These are phyloP conservation scores for Lachancea quebecensis DNA, from an alignment of 805 yeast species.

Conservation along the genomic window DNA sequence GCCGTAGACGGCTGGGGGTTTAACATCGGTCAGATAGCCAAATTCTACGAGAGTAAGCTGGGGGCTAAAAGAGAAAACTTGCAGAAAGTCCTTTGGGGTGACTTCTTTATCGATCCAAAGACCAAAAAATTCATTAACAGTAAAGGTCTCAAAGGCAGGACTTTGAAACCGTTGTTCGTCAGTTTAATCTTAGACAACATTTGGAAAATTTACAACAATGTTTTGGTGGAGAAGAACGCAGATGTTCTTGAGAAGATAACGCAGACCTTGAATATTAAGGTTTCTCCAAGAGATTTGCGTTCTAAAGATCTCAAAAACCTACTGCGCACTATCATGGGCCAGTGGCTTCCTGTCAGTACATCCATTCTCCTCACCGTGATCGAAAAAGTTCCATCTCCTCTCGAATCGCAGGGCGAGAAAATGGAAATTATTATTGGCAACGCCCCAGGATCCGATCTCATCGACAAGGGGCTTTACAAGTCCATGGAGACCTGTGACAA, in stretches of 20 bases:
- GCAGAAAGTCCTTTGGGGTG: constrained; percentile 93
- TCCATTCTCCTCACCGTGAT: constrained; percentile 80
- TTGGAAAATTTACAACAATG: constrained; percentile 82
- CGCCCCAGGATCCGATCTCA: constrained; percentile 40
- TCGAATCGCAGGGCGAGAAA: constrained; percentile 63
- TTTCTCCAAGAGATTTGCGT: constrained; percentile 67
- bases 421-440: constrained; percentile 59
- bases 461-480: constrained; percentile 43
- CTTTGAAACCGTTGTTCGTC: constrained; percentile 76
- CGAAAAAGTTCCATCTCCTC: constrained; percentile 80
- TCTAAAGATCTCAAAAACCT: constrained; percentile 68
- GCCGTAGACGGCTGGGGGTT: constrained; percentile 99
- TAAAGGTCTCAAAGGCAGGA: constrained; percentile 55
- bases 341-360: constrained; percentile 91
- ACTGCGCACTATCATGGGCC: constrained; percentile 65
- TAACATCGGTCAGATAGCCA: constrained; percentile 79
- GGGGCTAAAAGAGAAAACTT: constrained; percentile 77
- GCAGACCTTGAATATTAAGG: constrained; percentile 56
- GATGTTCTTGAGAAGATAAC: constrained; percentile 74
- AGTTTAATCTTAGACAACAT: constrained; percentile 80
- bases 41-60: constrained; percentile 73
- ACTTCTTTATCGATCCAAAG: constrained; percentile 81
- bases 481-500: constrained; percentile 64
- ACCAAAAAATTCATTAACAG: constrained; percentile 72
- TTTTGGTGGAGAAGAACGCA: constrained; percentile 54